These are phyloP conservation scores for Solanum appendiculatum DNA, from an alignment of 257 asterid genomes.

Conservation along the genomic window DNA sequence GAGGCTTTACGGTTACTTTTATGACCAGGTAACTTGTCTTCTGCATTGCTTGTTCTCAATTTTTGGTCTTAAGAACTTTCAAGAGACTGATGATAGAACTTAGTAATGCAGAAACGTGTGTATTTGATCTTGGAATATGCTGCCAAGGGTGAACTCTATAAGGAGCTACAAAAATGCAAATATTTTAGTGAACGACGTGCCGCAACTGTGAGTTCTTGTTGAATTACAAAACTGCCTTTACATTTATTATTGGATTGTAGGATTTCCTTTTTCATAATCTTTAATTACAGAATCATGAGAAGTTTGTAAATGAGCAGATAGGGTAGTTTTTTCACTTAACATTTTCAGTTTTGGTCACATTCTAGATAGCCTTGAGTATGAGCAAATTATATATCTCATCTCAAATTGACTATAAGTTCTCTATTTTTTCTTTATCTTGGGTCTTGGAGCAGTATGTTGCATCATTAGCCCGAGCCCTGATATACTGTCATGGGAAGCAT, in stretches of 20 bases:
- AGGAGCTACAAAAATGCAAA: slow-evolving; percentile 74
- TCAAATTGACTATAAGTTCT: not conserved
- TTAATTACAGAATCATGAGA: not conserved
- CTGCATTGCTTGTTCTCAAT: not conserved
- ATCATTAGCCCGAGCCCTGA: slow-evolving; percentile 89
- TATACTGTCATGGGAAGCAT: slow-evolving; percentile 95
- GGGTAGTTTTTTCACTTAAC: not conserved
- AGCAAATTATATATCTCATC: not conserved
- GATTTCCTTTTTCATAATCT: not conserved
- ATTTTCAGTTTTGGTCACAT: not conserved
- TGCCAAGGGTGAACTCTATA: slow-evolving; percentile 93
- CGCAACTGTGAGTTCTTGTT: slow-evolving; percentile 62
- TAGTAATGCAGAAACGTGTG: slow-evolving; percentile 71
- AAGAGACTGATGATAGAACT: not conserved
- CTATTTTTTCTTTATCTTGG: slow-evolving; percentile 1
- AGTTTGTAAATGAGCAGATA: not conserved
- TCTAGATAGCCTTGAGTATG: not conserved
- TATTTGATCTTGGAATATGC: slow-evolving; percentile 88
- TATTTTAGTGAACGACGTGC: slow-evolving; percentile 86
- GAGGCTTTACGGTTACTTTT: slow-evolving; percentile 85
- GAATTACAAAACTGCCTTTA: not conserved
- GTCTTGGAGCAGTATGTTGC: slow-evolving; percentile 61
- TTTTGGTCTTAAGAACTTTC: not conserved
- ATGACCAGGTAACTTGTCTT: slow-evolving; percentile 54
- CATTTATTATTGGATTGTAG: not conserved